Percentiles rank a stretch among this genome's conserved stretches.
Evolutionary conservation across 768 basidiomycete genomes (phyloP).

Genomic region (Tulasnella sp.): DNA sequence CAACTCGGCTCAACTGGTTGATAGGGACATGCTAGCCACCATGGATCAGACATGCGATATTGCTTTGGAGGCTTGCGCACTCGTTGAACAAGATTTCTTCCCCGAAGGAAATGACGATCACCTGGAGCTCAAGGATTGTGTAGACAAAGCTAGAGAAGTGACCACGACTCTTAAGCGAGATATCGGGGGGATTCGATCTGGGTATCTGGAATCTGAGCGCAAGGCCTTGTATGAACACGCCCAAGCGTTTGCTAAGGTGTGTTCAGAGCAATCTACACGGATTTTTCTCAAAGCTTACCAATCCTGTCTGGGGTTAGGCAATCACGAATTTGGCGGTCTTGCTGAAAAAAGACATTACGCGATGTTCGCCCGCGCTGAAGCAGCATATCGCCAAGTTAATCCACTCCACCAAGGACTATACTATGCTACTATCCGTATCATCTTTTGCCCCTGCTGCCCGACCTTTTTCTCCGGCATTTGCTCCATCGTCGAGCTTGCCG

Average conservation of each 20-base stretch:
- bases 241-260: conserved; percentile 69
- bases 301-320: conserved; percentile 8
- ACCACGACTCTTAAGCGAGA: conserved; percentile 52
- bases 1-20: conserved; percentile 49
- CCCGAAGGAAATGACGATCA: conserved; percentile 24
- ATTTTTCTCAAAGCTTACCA: conserved; percentile 10
- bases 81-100: conserved; percentile 58
- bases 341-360: conserved; percentile 25
- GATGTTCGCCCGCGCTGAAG: conserved; percentile 48
- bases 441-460: conserved; percentile 55
- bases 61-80: conserved; percentile 71
- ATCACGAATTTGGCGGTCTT: conserved; percentile 2
- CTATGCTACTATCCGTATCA: conserved; percentile 76
- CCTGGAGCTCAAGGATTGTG: conserved; percentile 37
- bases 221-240: conserved; percentile 65
- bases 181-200: conserved; percentile 47
- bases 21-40: conserved; percentile 67
- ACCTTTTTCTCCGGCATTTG: conserved; percentile 49
- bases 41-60: conserved; percentile 68
- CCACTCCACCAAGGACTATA: conserved; percentile 76
- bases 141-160: conserved; percentile 50
- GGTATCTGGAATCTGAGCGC: conserved; percentile 41
- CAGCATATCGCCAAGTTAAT: conserved; percentile 64
- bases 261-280: conserved; percentile 26
- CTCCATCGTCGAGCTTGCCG: background rate